Evolutionary conservation across 192 early-diverging fungal genomes (phyloP).

Genomic region (Coemansia sp.): DNA sequence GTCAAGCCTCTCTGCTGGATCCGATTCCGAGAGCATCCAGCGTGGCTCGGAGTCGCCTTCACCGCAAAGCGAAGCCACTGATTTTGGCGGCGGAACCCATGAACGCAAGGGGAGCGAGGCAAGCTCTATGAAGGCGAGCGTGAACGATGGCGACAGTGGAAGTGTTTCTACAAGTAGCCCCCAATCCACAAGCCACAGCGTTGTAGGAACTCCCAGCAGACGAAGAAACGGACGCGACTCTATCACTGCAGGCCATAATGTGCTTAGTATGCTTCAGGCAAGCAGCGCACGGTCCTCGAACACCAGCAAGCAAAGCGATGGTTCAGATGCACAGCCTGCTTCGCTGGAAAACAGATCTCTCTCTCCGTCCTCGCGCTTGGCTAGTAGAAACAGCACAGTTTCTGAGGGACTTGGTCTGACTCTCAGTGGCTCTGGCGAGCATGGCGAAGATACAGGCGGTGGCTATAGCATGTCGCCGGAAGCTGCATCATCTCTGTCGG

Average conservation of each 20-base stretch:
- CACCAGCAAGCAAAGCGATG: slow-evolving; percentile 14
- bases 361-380: slow-evolving; percentile 19
- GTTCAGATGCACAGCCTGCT: neutral
- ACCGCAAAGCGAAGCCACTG: slow-evolving; percentile 10
- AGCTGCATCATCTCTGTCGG: slow-evolving; percentile 6
- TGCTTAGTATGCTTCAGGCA: slow-evolving; percentile 53
- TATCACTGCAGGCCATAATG: slow-evolving; percentile 43
- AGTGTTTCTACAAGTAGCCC: slow-evolving; percentile 31
- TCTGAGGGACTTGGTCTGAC: slow-evolving; percentile 19
- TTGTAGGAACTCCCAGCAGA: slow-evolving; percentile 25
- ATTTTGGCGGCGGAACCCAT: slow-evolving; percentile 13
- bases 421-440: slow-evolving; percentile 14
- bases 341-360: slow-evolving; percentile 12
- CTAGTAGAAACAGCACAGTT: slow-evolving; percentile 8
- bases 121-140: slow-evolving; percentile 15
- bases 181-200: slow-evolving; percentile 34
- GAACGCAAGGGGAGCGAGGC: slow-evolving; percentile 10
- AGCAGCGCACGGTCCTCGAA: slow-evolving; percentile 23
- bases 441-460: neutral
- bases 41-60: slow-evolving; percentile 27
- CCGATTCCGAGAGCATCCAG: slow-evolving; percentile 31
- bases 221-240: slow-evolving; percentile 27
- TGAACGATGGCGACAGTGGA: slow-evolving; percentile 14
- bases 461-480: neutral
- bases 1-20: slow-evolving; percentile 37